These are phyloP conservation scores for Orbilia oligospora DNA, from an alignment of 2,329 filamentous ascomycete genomes.

Conservation along the genomic window DNA sequence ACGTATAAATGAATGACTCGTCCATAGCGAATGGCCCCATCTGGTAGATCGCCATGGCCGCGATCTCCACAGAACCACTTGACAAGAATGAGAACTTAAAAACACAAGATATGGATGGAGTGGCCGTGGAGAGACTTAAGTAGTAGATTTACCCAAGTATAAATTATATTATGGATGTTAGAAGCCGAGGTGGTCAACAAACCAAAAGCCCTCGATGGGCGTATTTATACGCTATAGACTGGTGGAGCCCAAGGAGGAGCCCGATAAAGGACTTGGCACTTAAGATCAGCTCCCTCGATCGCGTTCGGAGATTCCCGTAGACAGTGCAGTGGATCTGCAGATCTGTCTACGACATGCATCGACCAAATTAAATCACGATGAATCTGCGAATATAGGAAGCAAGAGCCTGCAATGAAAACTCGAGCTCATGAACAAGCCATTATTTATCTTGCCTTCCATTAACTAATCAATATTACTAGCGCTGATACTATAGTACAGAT, in stretches of 20 bases:
- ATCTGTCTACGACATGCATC: too few relatives aligned
- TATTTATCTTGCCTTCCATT: background rate
- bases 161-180: background rate
- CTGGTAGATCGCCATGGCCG: conserved; percentile 23
- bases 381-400: background rate
- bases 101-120: background rate
- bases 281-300: background rate
- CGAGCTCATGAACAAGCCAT: background rate
- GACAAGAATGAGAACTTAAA: background rate
- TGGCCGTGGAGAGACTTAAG: too few relatives aligned
- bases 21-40: conserved; percentile 35
- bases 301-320: conserved; percentile 16
- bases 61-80: background rate
- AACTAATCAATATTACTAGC: background rate
- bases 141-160: too few relatives aligned
- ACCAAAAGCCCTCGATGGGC: background rate
- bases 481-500: background rate
- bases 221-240: background rate
- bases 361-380: background rate
- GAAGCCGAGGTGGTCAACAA: background rate
- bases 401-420: background rate
- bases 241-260: background rate
- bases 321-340: conserved; percentile 1
- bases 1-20: conserved; percentile 50
- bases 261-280: conserved; percentile 19